Base-by-base conservation (phyloP, 1,139 yeast genomes). In the Yamadazyma mexicana region DNA sequence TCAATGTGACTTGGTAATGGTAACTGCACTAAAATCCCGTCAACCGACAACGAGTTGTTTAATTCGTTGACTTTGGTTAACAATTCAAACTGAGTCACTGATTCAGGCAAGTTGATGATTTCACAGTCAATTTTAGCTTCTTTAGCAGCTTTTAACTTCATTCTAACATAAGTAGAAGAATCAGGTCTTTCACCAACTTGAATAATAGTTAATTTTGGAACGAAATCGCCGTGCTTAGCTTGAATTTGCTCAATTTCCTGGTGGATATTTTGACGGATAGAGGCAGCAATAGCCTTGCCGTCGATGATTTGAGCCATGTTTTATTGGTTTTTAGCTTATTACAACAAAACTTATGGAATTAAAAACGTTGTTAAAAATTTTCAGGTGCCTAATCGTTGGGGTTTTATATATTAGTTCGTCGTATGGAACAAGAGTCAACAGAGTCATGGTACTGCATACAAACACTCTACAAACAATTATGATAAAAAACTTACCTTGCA, bases 131-230 rank as follows among this genome's bases (percentile, higher is more conserved):
- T 84, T 44, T 82, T 80, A 28, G 96, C 92, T 58, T 87, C 94
- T 49, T 75, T 69, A 24, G 98, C 96, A 20, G 98, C 97, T 69
- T 83, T 87, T 51, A 87, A 72, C 70, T 92, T 92, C 96, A 92
- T 91, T 51, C 83, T 81, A 42, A 92, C 97, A 64, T 92, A 92
- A n/a, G 96, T 87, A 37, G 87, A 75, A 10, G 97, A 88, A 61
- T 92, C 98, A 29, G 87, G 91, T 56, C 98, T 77, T 36, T 70
- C 74, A 35, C 98, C 98, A 20, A 92, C 95, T 67, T 92, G 98
- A 50, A 92, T 75, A 51, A 92, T 91, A 39, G 87, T 75, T 60
- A 92, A 72, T 40, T 79, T 75, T 27, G 98, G 97, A 51, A 75
- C 71, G 69, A 89, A 91, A 40, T 72, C 74, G 17, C 80, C 71